Base-by-base conservation (phyloP, 176 grass and related monocot species). In the Puccinellia tenuiflora region DNA sequence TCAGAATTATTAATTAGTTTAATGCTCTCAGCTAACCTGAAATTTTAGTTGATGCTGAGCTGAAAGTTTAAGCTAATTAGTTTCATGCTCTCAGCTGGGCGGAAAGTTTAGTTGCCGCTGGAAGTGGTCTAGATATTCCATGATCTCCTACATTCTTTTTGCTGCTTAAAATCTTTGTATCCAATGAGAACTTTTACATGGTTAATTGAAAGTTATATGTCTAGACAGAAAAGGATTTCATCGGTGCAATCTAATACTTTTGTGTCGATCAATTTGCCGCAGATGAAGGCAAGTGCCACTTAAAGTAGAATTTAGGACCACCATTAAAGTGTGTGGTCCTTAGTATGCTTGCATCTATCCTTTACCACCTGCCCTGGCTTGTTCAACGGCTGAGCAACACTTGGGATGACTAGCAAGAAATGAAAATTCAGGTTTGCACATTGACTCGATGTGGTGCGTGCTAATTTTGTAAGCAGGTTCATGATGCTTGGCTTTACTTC, bases 401-500 rank as follows among this genome's bases (percentile, higher is more conserved):
- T 90, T 78, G 73, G 81, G 71, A 71, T 77, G 62, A 54, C 73
- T 66, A 82, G 77, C 54, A 72, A 61, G 40, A 82, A 85, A 71
- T 64, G 53, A 81, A 81, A 72, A 63, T 61, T 78, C 40, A 82
- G 88, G 78, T 89, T 71, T 54, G 64, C 64, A 78, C 54, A 78
- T 90, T 90, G 88, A 78, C 54, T 55, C 20, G 30, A 81, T 76
- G 71, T 55, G 35, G 62, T 46, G n/a, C n/a, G 15, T 52, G 53
- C 55, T 78, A 73, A 78, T 63, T 73, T 70, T 54, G 15, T 86
- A 86, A 86, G 79, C 43, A 82, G 35, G 54, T 86, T 79, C 88
- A 90, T 55, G 78, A 86, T 82, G 72, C 75, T 64, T 7, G 73
- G 83, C 79, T 90, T 86, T 90, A 78, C 54, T 85, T 77, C 33